Evolutionary conservation across 495 filamentous ascomycete genomes (phyloP), one percentile per base, ranked within the genome.

Genomic region (Letharia lupina): DNA sequence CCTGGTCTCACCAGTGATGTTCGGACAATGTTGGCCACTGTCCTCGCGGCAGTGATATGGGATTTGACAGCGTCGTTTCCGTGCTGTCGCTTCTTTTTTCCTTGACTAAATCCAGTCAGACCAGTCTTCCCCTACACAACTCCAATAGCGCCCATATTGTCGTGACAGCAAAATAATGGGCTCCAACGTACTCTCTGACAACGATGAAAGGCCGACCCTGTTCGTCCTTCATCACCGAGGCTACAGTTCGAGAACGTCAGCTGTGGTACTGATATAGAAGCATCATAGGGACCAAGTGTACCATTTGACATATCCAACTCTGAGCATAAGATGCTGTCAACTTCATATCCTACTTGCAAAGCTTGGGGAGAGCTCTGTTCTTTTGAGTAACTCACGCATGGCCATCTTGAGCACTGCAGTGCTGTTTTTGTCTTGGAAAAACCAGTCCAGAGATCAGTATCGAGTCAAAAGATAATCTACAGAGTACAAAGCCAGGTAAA

Each of bases 1-100:
- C 37, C 5, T 8, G 39, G 23, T 59, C 77, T 65, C 79, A 84
- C 82, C 75, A 99, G 80, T 72, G 94, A 99, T 69, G 91, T 93
- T 81, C 96, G 96, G 77, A 99, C 91, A 70, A 98, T 96, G 78
- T 90, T 95, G 67, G 95, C 89, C 68, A 98, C 92, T 47, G 94
- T 99, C 72, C 91, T 86, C 44, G 94, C 94, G 28, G 94, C 94
- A 66, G 98, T 86, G 74, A 99, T 98, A 79, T 99, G 94, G 65
- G 90, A 89, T 78, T 98, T 99, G 70, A 99, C 89, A 63, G 94
- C 94, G 72, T 99, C 94, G 71, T 87, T 97, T 67, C 94, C 94
- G 77, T 92, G 93, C 71, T 91, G 88, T 79, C 94, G 86, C 84
- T 93, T 96, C 87, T 97, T 99, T 79, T 89, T 96, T 76, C 93